Evolutionary conservation across 2,329 filamentous ascomycete species (phyloP).

Genomic region (Hirsutella rhossiliensis): DNA sequence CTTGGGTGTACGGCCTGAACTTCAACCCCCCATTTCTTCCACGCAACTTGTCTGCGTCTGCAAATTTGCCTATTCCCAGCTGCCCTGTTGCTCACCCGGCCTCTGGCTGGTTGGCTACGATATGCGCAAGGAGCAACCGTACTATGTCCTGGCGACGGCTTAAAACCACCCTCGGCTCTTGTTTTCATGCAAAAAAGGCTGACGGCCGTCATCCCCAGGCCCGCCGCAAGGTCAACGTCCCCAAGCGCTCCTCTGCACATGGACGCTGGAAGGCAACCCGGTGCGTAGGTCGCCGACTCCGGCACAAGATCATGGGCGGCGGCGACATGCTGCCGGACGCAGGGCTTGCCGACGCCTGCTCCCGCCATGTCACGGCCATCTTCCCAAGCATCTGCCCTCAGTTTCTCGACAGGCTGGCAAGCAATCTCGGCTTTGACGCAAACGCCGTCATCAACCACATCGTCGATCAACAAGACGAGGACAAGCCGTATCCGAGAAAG

Average conservation of each 20-base stretch:
- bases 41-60: too few species aligned
- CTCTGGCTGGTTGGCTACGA: too few species aligned
- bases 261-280: neutral
- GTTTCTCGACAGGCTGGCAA: conserved; percentile 19
- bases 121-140: too few species aligned
- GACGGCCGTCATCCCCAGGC: neutral
- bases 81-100: too few species aligned
- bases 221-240: neutral
- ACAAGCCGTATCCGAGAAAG: conserved; percentile 22
- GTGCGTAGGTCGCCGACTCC: neutral
- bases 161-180: too few species aligned
- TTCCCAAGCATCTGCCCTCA: conserved; percentile 34
- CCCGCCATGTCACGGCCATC: conserved; percentile 11
- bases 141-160: too few species aligned
- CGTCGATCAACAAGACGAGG: conserved; percentile 26
- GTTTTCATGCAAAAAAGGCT: neutral
- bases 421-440: conserved; percentile 14
- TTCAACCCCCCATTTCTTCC: too few species aligned
- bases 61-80: too few species aligned
- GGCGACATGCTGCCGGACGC: neutral
- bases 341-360: conserved; percentile 4
- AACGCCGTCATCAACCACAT: conserved; percentile 23
- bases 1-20: too few species aligned
- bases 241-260: neutral
- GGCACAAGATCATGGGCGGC: neutral